A percentile compares a stretch with the other conserved stretches of the same genome.
These are phyloP conservation scores for Monotropa hypopitys DNA, from an alignment of 179 eudicot species.

Conservation along the genomic window DNA sequence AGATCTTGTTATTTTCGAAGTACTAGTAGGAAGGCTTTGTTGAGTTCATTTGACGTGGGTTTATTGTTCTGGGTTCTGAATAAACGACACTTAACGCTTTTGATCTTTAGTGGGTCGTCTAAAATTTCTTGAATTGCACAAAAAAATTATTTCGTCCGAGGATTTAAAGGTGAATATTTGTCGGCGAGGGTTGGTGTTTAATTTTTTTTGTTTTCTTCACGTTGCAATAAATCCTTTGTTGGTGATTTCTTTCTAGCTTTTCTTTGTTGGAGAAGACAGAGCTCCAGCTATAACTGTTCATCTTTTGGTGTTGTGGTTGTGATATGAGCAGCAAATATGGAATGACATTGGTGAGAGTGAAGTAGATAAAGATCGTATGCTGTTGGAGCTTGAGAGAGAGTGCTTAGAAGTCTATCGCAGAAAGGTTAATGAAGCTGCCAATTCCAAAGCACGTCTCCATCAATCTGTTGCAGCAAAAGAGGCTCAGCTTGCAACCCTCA, in stretches of 20 bases:
- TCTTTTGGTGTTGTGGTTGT: constrained; percentile 5
- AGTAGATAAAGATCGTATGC: constrained; percentile 48
- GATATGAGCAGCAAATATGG: constrained; percentile 49
- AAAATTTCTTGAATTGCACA: neutral
- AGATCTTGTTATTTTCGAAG: neutral
- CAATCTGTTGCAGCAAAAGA: constrained; percentile 53
- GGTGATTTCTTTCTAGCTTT: neutral
- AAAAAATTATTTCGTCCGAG: neutral
- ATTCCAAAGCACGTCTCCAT: constrained; percentile 45
- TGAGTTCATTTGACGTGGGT: neutral
- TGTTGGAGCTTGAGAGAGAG: constrained; percentile 54
- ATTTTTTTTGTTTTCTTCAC: neutral
- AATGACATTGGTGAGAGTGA: constrained; percentile 55
- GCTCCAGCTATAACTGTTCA: neutral
- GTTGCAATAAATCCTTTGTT: neutral
- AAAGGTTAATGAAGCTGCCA: constrained; percentile 57
- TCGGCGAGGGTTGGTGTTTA: neutral
- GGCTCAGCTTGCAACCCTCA: constrained; percentile 58
- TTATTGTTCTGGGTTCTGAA: neutral
- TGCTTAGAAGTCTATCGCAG: constrained; percentile 48
- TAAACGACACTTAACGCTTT: neutral
- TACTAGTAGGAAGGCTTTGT: neutral
- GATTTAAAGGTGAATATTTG: neutral
- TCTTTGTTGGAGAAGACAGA: neutral
- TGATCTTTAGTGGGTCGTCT: neutral